Conservation (phyloP, 2,329 filamentous ascomycete species). For the Fusarium praegraminearum region DNA sequence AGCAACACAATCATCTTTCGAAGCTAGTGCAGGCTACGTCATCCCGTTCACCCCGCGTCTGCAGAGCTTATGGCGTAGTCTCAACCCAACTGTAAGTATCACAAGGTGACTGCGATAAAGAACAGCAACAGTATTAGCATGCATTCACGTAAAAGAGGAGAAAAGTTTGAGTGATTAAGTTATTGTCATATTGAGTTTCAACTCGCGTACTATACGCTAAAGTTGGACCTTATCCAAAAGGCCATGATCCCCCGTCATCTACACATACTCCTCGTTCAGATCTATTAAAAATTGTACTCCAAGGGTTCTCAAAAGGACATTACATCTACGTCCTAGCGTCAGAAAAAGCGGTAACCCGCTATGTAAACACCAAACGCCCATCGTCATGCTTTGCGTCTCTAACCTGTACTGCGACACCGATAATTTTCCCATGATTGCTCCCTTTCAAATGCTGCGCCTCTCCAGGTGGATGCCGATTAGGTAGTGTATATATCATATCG, state of each 20-base stretch:
- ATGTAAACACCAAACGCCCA: constrained; percentile 45
- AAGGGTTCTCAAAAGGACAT: constrained; percentile 29
- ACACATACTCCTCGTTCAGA: constrained; percentile 41
- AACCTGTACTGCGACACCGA: constrained; percentile 32
- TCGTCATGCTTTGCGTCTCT: constrained; percentile 44
- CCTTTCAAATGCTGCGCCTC: constrained; percentile 28
- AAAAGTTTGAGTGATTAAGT: neutral
- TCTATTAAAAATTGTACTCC: constrained; percentile 47
- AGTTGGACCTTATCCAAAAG: constrained; percentile 38
- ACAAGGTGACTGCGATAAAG: constrained; percentile 30
- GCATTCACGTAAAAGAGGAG: neutral
- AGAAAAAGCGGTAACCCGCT: constrained; percentile 42
- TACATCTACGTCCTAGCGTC: constrained; percentile 29
- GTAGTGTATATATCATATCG: constrained; percentile 21
- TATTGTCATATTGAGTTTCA: constrained; percentile 19
- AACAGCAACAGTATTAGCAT: neutral
- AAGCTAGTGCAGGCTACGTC: constrained; percentile 32
- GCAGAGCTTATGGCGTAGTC: neutral
- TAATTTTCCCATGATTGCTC: constrained; percentile 23
- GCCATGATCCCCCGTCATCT: constrained; percentile 13
- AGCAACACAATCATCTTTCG: neutral
- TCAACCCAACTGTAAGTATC: neutral
- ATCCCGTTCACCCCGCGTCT: constrained; percentile 21
- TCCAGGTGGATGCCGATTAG: constrained; percentile 36
- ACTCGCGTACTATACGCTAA: constrained; percentile 21